These are phyloP conservation scores for Triglochin maritima DNA, from an alignment of 106 monocot species.

Conservation along the genomic window DNA sequence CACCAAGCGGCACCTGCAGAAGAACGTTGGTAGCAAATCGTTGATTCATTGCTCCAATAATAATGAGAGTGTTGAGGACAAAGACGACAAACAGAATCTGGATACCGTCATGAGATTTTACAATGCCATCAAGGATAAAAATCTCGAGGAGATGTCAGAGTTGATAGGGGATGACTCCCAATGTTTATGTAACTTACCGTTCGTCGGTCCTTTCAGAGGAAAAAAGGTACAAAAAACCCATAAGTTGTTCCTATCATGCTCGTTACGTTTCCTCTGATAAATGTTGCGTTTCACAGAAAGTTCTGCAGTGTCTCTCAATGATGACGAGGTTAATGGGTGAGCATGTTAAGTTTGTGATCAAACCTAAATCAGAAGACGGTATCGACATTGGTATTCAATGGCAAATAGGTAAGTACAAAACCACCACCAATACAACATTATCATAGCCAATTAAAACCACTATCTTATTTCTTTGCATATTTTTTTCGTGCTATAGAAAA, in stretches of 20 bases:
- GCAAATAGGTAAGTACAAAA: slow-evolving; percentile 15
- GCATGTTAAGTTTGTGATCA: slow-evolving; percentile 15
- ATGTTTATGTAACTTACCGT: neutral
- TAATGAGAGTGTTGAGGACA: neutral
- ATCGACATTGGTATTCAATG: slow-evolving; percentile 6
- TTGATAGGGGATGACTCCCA: slow-evolving; percentile 1
- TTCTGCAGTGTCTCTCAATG: slow-evolving; percentile 8
- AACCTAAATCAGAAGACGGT: slow-evolving; percentile 1
- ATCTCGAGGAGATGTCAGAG: slow-evolving; percentile 2
- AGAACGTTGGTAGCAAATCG: neutral
- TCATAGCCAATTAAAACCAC: no score
- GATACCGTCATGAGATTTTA: slow-evolving; percentile 1
- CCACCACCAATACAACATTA: no score
- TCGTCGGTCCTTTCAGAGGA: neutral
- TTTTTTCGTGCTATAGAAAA: no score
- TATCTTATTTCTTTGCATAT: no score
- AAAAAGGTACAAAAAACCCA: neutral
- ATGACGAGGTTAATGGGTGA: slow-evolving; percentile 9
- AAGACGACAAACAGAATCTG: neutral
- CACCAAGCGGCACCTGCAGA: neutral
- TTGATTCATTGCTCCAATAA: neutral
- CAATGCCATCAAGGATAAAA: slow-evolving; percentile 6
- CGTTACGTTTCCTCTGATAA: neutral
- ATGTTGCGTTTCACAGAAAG: slow-evolving; percentile 8
- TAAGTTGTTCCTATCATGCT: neutral